phyloP scores from a whole-genome alignment of 495 filamentous ascomycete genomes.

The Penicillium coffeae region DNA sequence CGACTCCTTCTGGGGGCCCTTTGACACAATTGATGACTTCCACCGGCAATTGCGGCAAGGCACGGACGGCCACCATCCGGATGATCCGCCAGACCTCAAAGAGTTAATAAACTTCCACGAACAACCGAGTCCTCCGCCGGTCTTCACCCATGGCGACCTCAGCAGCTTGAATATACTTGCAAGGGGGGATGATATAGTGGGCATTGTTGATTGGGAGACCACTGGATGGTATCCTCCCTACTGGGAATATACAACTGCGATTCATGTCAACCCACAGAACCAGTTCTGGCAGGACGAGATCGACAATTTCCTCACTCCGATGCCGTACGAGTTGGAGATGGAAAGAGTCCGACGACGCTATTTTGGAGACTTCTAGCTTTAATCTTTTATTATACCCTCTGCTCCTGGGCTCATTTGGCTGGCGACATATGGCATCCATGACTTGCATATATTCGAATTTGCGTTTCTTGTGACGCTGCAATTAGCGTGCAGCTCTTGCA shows the following conservation, averaged over 20 bases:
- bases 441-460: not conserved
- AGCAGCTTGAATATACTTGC: conserved; percentile 42
- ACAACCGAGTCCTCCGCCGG: conserved; percentile 28
- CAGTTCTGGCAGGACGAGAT: conserved; percentile 45
- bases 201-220: conserved; percentile 53
- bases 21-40: conserved; percentile 38
- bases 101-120: conserved; percentile 29
- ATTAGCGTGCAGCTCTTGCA: not conserved
- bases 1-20: conserved; percentile 37
- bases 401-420: not conserved
- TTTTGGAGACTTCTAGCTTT: conserved; percentile 32
- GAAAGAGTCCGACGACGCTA: conserved; percentile 40
- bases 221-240: conserved; percentile 49
- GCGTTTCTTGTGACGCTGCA: not conserved
- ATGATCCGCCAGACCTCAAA: conserved; percentile 28
- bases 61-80: conserved; percentile 28
- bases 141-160: conserved; percentile 42
- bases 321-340: conserved; percentile 45
- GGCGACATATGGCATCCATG: not conserved
- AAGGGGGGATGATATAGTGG: conserved; percentile 36
- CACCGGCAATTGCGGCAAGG: conserved; percentile 39
- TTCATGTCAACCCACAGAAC: conserved; percentile 44
- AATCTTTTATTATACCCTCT: not conserved
- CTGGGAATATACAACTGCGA: conserved; percentile 51
- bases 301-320: conserved; percentile 45